Base-by-base conservation (phyloP, 495 filamentous ascomycete genomes). In the Daldinia vernicosa region DNA sequence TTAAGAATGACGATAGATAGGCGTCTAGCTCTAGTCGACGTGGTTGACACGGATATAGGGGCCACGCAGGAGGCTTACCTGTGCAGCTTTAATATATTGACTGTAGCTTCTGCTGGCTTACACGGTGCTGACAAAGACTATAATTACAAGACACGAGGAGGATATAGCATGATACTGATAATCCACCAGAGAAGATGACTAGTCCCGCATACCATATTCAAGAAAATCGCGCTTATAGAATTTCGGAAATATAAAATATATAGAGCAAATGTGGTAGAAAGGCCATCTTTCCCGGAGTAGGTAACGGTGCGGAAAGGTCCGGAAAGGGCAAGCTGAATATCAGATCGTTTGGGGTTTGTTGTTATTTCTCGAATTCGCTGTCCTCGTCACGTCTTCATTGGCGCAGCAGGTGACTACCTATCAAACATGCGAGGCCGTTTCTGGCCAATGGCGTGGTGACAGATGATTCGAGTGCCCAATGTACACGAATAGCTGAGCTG, bases 301-400 rank as follows among this genome's bases (percentile, higher is more conserved):
- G 35, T 56, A 53, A 51, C 40, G 51, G 55, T 61, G 70, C 65
- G 65, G 70, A 62, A 69, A 45, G 56, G 66, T 52, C 55, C 70
- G 70, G 70, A 58, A 66, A 66, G 57, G 56, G 60, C 32, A 65
- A 62, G 70, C 61, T 69, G 66, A 73, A 66, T 43, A 58, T 56
- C 54, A 62, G 61, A 61, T 63, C 61, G 56, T 69, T 73, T 66
- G 61, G 70, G 65, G 61, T 53, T 73, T 30, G 50, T 53, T 53
- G 24, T 63, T 66, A 63, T 55, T 60, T 60, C 64, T 35, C 55
- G 61, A 65, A 66, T 73, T 69, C 61, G 56, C 61, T 55, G 26
- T 69, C 60, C 66, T 73, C 65, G 66, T 66, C 61, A 60, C 61
- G 66, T 53, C 61, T 73, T 59, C 35, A 73, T 73, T 73, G 70